A percentile compares a stretch with the other conserved stretches of the same genome.
These are phyloP conservation scores for Wickerhamiella azyma DNA, from an alignment of 805 yeast species.

Conservation along the genomic window DNA sequence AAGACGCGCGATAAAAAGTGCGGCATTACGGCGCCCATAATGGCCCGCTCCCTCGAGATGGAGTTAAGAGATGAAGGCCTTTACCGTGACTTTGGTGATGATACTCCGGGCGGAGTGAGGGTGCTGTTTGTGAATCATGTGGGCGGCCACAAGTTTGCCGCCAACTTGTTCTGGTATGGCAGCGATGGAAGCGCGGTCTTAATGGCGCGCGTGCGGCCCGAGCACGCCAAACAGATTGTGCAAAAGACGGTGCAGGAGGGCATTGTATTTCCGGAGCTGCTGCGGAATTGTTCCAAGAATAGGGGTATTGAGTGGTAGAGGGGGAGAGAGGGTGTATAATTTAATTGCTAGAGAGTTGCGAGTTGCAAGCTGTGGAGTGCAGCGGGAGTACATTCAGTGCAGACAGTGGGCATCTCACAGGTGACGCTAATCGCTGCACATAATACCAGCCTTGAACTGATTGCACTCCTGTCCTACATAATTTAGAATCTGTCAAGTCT, in stretches of 20 bases:
- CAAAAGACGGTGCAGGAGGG: slow-evolving; percentile 61
- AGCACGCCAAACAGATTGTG: slow-evolving; percentile 56
- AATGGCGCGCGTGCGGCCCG: slow-evolving; percentile 78
- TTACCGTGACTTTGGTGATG: slow-evolving; percentile 65
- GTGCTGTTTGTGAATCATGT: slow-evolving; percentile 71
- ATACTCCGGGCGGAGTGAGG: slow-evolving; percentile 57
- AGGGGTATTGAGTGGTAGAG: slow-evolving; percentile 21
- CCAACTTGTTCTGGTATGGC: slow-evolving; percentile 68
- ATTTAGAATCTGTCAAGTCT: too few relatives aligned
- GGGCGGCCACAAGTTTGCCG: slow-evolving; percentile 93
- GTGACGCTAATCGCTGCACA: too few relatives aligned
- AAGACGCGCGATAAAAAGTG: slow-evolving; percentile 83
- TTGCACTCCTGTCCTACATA: too few relatives aligned
- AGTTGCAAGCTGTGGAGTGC: too few relatives aligned
- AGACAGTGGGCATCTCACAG: too few relatives aligned
- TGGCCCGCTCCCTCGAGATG: slow-evolving; percentile 65
- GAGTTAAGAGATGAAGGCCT: slow-evolving; percentile 58
- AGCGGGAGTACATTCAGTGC: too few relatives aligned
- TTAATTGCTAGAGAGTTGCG: too few relatives aligned
- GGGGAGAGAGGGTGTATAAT: too few relatives aligned
- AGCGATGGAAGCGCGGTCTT: slow-evolving; percentile 67
- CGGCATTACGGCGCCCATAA: slow-evolving; percentile 84
- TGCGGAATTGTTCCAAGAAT: slow-evolving; percentile 36
- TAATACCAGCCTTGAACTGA: too few relatives aligned
- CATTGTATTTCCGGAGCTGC: slow-evolving; percentile 54